Evolutionary conservation across 1,284 basidiomycete genomes (phyloP), one percentile per base, ranked within the genome.

Genomic region (Fomes fomentarius): DNA sequence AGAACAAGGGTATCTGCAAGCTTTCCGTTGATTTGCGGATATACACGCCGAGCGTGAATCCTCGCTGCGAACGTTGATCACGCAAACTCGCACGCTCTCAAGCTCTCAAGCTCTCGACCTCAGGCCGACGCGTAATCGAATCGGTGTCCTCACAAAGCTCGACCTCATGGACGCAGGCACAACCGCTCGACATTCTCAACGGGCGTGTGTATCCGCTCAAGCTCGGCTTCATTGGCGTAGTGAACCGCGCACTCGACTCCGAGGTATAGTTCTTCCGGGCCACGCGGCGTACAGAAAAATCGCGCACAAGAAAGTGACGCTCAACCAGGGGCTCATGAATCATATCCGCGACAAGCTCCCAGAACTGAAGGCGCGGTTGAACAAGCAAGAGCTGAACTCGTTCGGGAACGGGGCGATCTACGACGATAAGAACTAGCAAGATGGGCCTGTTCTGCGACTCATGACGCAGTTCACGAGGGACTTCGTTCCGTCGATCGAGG

Each of bases 381-480:
- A 99, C 71, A 99, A 98, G 71, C 97, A 99, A 73, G 97, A 99
- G 71, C 83, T 99, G 42, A 94, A 94, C 72, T 88, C 94, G 5
- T 98, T 97, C 67, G 97, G 97, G 25, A 97, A 98, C 70, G 84
- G 93, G 19, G 93, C 94, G 1, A 85, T 96, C 69, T 91, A 94
- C 63, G 96, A 94, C 17, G 96, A 98, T 75, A 85, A 87, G 66
- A 95, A 98, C 69, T 87, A 84, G 78, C 89, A 94, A 87, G 94
- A 94, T 22, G 83, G 85, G 1, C 79, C 97, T 22, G 86, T 98
- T 63, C 84, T 98, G 47, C 92, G 96, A 58, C 84, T 98, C 48
- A 99, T 99, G 97, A 99, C 97, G 43, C 94, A 96, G 75, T 99
- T 99, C 68, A 95, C 96, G 3, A 88, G 94, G 43, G 97, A 99